Evolutionary conservation across 129 eudicot genomes (phyloP), one percentile per base, ranked within the genome.

Genomic region (Solidago caesia): DNA sequence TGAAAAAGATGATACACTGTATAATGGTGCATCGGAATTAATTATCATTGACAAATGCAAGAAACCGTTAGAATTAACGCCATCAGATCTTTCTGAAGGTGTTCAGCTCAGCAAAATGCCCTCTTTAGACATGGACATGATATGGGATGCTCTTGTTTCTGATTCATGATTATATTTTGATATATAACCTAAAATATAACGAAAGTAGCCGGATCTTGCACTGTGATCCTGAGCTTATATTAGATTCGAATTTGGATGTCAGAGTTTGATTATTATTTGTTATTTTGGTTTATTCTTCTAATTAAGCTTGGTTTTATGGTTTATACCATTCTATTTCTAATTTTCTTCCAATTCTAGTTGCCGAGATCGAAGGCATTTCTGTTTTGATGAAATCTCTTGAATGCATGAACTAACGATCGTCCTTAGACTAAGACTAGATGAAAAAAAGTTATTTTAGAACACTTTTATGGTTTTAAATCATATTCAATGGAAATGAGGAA

Each of bases 101-200:
- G 89, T 89, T 64, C 92, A 91, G 75, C 82, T 91, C 16, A 88
- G 96, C 79, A 91, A 89, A 75, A 81, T 91, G 87, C 97, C 97
- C 5, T 91, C 97, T 55, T 75, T 91, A 81, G 97, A 91, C 64
- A 91, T 91, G 92, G 96, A 91, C 61, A 75, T 82, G 79, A 88
- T 91, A 5, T 91, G 97, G 97, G 96, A 91, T 85, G 85, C 89
- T 26, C 81, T 89, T 33, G 86, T 79, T 26, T 75, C 86, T 14
- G 85, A 79, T 84, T 76, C 77, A 21, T 85, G 70, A 79, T 72
- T 46, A 44, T 42, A 4, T 69, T 64, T 55, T 16, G 66, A 15
- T 64, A 21, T 21, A 21, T 21, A 16, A 72, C 6, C 4, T 52
- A 6, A 56, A 16, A 42, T 42, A 15, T 14, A 69, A 59, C 7